Evolutionary conservation across 495 filamentous ascomycete species (phyloP), one percentile per base, ranked within the genome.

Genomic region (Parathielavia appendiculata): DNA sequence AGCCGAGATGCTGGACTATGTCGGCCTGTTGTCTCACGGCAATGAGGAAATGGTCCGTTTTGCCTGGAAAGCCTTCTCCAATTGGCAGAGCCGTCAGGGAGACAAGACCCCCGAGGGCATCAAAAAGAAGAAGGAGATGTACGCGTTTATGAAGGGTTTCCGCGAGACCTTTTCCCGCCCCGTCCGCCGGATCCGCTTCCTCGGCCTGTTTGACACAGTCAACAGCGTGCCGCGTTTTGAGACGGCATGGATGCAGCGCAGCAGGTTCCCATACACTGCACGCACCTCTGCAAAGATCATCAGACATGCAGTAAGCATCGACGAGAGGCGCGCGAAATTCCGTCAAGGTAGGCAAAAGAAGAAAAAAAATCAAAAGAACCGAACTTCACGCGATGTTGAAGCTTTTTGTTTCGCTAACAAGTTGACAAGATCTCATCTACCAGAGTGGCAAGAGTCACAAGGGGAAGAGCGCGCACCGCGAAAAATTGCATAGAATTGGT

Each of bases 21-120:
- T 95, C 54, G 90, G 90, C 14, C 75, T 95, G 11, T 78, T 93
- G 0, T 86, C 83, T 43, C 81, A 83, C 57, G 90, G 90, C n/a
- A 95, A 95, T 62, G 90, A 95, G 63, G 90, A 93, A 61, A 85
- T 95, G 83, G 81, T 87, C 17, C 73, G 76, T 0, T 95, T 95
- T 59, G 90, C 88, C 4, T 93, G 89, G 89, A 91, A 92, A 72
- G 89, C 89, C 0, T 95, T 95, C 61, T 81, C 86, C 47, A 87
- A 85, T 58, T 95, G 90, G 90, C 87, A 95, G 68, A 81, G 83
- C 59, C 81, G 90, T 0, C 74, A 80, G 22, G 81, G 80, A 8
- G 76, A 76, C 48, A 76, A 76, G 0, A 80, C 85, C 0, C 78
- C 78, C 36, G 75, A 81, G 60, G 78, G 85, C 26, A 82, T 83